Conservation (phyloP, 106 monocot genomes). For the Phalaenopsis equestris region DNA sequence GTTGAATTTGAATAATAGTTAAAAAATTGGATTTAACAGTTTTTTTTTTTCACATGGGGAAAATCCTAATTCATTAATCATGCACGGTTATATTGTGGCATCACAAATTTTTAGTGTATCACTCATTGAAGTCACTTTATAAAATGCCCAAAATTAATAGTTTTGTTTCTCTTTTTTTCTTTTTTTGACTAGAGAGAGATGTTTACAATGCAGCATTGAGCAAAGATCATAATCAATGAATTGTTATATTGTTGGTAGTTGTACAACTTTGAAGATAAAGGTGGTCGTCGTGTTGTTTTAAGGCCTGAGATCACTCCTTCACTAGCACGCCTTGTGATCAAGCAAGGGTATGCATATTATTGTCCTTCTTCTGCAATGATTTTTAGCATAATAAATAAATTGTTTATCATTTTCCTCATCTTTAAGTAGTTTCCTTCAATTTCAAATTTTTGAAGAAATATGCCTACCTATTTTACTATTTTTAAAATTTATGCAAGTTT, state of each 20-base stretch:
- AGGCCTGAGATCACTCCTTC: constrained; percentile 99
- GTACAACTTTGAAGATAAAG: constrained; percentile 98
- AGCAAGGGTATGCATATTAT: constrained; percentile 59
- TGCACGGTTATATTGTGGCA: background rate
- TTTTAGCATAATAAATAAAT: background rate
- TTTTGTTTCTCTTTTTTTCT: background rate
- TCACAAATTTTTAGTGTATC: background rate
- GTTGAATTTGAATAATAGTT: background rate
- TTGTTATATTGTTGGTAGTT: constrained; percentile 32
- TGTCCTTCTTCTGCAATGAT: background rate
- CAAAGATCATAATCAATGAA: background rate
- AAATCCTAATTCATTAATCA: background rate
- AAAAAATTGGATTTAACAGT: background rate
- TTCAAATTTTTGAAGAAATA: background rate
- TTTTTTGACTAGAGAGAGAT: background rate
- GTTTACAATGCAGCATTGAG: background rate
- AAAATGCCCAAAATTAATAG: background rate
- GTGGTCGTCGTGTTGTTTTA: constrained; percentile 92
- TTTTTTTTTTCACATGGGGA: background rate
- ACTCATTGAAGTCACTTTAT: background rate
- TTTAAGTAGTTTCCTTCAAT: background rate
- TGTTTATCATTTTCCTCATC: background rate
- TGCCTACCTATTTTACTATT: background rate
- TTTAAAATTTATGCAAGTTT: background rate
- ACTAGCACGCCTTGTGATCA: constrained; percentile 92